These are phyloP conservation scores for Brassica balearica DNA, from an alignment of 441 rosid species.

Conservation along the genomic window DNA sequence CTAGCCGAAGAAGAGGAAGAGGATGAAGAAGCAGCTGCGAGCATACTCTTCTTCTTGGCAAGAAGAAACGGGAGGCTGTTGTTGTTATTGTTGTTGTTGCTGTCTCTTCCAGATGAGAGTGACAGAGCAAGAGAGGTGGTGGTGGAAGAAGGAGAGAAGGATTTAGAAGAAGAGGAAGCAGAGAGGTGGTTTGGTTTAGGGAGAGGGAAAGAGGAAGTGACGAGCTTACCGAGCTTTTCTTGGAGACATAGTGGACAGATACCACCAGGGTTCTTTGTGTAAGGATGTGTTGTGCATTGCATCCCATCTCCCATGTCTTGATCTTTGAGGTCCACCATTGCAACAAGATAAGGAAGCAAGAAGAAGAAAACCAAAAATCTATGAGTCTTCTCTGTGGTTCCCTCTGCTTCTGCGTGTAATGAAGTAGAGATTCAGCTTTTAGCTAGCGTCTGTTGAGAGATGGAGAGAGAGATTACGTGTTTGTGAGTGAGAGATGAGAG, in stretches of 20 bases:
- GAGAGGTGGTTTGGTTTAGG: conserved; percentile 64
- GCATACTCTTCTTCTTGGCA: conserved; percentile 82
- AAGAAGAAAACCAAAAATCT: background rate
- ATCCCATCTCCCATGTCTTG: conserved; percentile 80
- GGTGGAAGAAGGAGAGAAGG: conserved; percentile 43
- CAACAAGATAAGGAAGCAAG: conserved; percentile 18
- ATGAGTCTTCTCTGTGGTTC: background rate
- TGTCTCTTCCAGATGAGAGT: conserved; percentile 38
- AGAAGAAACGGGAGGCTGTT: conserved; percentile 67
- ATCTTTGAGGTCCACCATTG: conserved; percentile 50
- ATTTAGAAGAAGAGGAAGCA: conserved; percentile 59
- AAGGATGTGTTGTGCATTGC: conserved; percentile 85
- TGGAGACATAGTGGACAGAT: conserved; percentile 97
- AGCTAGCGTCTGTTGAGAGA: conserved; percentile 24
- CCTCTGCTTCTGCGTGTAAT: conserved; percentile 32
- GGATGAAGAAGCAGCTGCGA: conserved; percentile 51
- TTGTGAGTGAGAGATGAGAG: conserved; percentile 11
- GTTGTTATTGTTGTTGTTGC: conserved; percentile 22
- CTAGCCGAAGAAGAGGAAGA: conserved; percentile 49
- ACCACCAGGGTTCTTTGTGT: conserved; percentile 82
- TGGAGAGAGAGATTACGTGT: conserved; percentile 6
- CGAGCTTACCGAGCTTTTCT: conserved; percentile 96
- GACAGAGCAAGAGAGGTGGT: conserved; percentile 50
- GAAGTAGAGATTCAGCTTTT: conserved; percentile 20
- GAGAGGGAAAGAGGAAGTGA: conserved; percentile 79